These are phyloP conservation scores for Candida smagusa DNA, from an alignment of 1,139 yeast genomes.

Conservation along the genomic window DNA sequence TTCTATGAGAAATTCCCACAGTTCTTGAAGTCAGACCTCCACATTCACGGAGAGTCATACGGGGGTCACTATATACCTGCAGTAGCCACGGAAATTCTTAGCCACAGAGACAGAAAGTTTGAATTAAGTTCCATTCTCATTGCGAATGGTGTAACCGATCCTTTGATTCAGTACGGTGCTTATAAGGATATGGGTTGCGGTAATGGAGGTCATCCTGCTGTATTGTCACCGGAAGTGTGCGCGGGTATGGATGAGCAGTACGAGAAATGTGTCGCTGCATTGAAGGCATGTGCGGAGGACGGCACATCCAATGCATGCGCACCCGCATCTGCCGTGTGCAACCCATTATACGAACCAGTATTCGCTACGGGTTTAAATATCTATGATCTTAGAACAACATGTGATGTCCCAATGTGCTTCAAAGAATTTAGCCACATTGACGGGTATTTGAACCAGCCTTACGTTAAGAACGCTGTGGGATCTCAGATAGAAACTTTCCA, in stretches of 20 bases:
- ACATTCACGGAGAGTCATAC: conserved; percentile 97
- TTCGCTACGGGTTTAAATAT: conserved; percentile 81
- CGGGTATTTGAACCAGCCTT: conserved; percentile 62
- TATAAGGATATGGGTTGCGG: conserved; percentile 99
- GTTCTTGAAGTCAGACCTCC: conserved; percentile 70
- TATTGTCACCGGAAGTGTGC: conserved; percentile 77
- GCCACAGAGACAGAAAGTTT: conserved; percentile 74
- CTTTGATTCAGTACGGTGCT: conserved; percentile 80
- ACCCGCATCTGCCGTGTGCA: conserved; percentile 48
- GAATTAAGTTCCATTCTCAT: conserved; percentile 83
- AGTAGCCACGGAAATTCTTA: conserved; percentile 81
- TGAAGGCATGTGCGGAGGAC: conserved; percentile 50
- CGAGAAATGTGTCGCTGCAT: conserved; percentile 55
- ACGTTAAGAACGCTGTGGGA: conserved; percentile 78
- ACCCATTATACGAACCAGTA: conserved; percentile 47
- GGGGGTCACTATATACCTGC: conserved; percentile 98
- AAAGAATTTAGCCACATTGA: conserved; percentile 63
- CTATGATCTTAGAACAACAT: conserved; percentile 84
- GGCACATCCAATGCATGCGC: conserved; percentile 48
- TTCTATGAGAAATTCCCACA: conserved; percentile 92
- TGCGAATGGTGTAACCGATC: conserved; percentile 96
- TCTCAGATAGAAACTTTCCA: no score
- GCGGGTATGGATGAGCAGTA: conserved; percentile 58
- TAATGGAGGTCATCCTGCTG: conserved; percentile 82
- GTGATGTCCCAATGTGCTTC: conserved; percentile 80